Evolutionary conservation across 1,284 basidiomycete species (phyloP).

Genomic region (Papiliotrema nemorosa): DNA sequence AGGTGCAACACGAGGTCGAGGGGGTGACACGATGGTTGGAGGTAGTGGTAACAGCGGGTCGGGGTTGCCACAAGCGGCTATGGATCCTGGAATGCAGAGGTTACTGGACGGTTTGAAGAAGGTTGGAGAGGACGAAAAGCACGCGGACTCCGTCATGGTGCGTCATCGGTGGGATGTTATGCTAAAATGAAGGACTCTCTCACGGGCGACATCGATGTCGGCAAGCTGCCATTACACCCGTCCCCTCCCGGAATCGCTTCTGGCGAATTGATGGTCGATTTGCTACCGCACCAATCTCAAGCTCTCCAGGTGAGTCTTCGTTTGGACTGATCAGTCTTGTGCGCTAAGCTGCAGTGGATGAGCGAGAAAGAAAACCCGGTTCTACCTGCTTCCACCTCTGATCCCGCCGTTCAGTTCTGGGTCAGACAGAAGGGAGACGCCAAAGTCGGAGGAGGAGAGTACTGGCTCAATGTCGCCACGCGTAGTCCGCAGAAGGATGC

Average conservation of each 20-base stretch:
- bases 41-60: slow-evolving; percentile 14
- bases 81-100: slow-evolving; percentile 61
- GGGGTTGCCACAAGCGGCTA: slow-evolving; percentile 8
- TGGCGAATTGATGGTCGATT: slow-evolving; percentile 64
- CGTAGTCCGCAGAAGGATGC: slow-evolving; percentile 65
- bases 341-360: slow-evolving; percentile 62
- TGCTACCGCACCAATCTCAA: slow-evolving; percentile 67
- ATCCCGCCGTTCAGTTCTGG: slow-evolving; percentile 85
- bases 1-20: slow-evolving; percentile 6
- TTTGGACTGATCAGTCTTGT: not conserved
- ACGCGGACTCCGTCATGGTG: slow-evolving; percentile 61
- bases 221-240: slow-evolving; percentile 43
- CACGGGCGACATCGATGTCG: slow-evolving; percentile 37
- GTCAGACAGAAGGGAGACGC: slow-evolving; percentile 57
- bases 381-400: slow-evolving; percentile 62
- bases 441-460: slow-evolving; percentile 49
- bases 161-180: not conserved
- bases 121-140: slow-evolving; percentile 63
- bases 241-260: slow-evolving; percentile 63
- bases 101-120: slow-evolving; percentile 67
- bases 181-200: slow-evolving; percentile 31
- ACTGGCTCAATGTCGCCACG: slow-evolving; percentile 63
- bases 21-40: slow-evolving; percentile 10
- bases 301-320: slow-evolving; percentile 16
- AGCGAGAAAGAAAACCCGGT: slow-evolving; percentile 68